phyloP scores from a whole-genome alignment of 164 flowering plant species.

The Vitis cinerea region DNA sequence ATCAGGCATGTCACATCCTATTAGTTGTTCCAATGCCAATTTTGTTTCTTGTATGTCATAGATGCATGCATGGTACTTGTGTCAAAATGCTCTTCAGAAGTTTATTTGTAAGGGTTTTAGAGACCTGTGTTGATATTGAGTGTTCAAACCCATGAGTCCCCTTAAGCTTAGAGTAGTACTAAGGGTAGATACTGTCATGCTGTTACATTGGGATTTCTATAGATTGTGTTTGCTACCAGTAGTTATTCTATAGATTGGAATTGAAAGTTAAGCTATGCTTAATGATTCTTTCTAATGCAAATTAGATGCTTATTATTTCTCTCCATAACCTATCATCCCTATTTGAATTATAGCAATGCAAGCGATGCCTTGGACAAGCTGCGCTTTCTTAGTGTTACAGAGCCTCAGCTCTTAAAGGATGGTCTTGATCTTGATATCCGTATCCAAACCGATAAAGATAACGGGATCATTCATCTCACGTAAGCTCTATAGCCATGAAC shows the following conservation, averaged over 20 bases:
- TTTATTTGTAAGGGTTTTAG: too few relatives aligned
- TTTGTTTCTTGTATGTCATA: too few relatives aligned
- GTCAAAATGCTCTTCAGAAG: too few relatives aligned
- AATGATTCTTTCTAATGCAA: neutral
- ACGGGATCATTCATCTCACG: conserved; percentile 81
- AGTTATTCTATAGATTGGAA: neutral
- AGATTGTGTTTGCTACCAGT: neutral
- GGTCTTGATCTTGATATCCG: conserved; percentile 85
- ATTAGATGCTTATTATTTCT: neutral
- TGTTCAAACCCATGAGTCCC: too few relatives aligned
- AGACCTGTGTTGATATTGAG: too few relatives aligned
- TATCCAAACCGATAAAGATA: conserved; percentile 83
- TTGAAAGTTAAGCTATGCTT: neutral
- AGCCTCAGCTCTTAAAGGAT: conserved; percentile 69
- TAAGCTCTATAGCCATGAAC: conserved; percentile 30
- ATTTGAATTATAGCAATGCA: conserved; percentile 69
- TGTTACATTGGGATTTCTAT: too few relatives aligned
- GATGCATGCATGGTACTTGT: too few relatives aligned
- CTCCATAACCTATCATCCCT: neutral
- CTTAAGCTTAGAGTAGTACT: too few relatives aligned
- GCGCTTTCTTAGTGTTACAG: conserved; percentile 83
- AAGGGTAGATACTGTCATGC: too few relatives aligned
- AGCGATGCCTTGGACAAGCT: conserved; percentile 99
- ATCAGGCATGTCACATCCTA: conserved; percentile 50
- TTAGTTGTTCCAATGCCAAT: neutral